phyloP scores from a whole-genome alignment of 345 rosid genomes.

The Tarenaya hassleriana region DNA sequence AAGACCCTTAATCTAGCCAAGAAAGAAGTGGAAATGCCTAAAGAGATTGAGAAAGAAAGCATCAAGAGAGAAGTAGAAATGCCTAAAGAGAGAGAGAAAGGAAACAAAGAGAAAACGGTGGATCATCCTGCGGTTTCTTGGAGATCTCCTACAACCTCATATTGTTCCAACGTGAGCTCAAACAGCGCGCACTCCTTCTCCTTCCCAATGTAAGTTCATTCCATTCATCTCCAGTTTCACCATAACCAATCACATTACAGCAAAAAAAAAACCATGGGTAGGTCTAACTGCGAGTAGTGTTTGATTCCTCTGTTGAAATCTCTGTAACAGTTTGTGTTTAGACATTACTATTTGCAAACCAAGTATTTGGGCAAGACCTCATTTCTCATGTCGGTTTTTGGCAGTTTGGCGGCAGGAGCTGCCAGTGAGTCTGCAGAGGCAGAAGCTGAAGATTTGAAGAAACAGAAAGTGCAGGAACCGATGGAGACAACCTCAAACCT shows the following conservation, averaged over 20 bases:
- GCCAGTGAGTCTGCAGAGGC: conserved; percentile 15
- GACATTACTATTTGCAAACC: too few species aligned
- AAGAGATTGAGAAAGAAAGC: conserved; percentile 11
- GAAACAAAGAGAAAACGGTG: conserved; percentile 17
- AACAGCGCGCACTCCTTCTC: conserved; percentile 41
- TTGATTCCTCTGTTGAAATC: too few species aligned
- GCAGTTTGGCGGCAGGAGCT: conserved; percentile 39
- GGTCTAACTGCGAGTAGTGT: too few species aligned
- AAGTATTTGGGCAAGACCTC: too few species aligned
- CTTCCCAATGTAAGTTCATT: conserved; percentile 49
- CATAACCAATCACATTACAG: too few species aligned
- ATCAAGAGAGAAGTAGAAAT: not conserved
- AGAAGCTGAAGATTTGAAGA: conserved; percentile 26
- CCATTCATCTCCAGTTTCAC: not conserved
- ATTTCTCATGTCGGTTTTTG: too few species aligned
- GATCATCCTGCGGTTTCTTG: conserved; percentile 24
- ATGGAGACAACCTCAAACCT: conserved; percentile 17
- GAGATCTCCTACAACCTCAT: conserved; percentile 29
- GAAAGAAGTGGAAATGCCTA: conserved; percentile 7
- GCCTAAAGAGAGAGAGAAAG: conserved; percentile 14
- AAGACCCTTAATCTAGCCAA: conserved; percentile 14
- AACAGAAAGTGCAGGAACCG: conserved; percentile 15
- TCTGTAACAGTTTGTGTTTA: too few species aligned
- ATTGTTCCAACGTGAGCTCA: conserved; percentile 38
- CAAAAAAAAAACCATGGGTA: too few species aligned